Percentiles rank a stretch among this genome's conserved stretches.
phyloP scores from a whole-genome alignment of 176 grass and related monocot species.

The Coix lacrymajobi region DNA sequence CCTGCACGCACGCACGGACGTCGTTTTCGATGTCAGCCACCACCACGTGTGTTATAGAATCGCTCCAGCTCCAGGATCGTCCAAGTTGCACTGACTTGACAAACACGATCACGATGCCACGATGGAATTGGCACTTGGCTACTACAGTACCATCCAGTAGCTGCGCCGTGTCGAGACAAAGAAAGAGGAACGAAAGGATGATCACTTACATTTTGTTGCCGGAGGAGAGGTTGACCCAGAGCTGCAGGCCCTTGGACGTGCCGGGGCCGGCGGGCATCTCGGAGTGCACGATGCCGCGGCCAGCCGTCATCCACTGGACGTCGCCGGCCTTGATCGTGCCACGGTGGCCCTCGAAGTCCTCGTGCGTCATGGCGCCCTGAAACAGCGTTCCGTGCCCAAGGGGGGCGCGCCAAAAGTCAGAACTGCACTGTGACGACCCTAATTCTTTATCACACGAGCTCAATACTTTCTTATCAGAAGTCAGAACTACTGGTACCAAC shows the following conservation, averaged over 20 bases:
- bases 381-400: not conserved
- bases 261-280: slow-evolving; percentile 82
- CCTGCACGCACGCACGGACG: slow-evolving; percentile 36
- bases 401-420: not conserved
- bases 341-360: slow-evolving; percentile 92
- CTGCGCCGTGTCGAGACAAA: not conserved
- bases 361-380: slow-evolving; percentile 80
- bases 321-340: slow-evolving; percentile 91
- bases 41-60: not conserved
- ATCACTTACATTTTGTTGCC: slow-evolving; percentile 78
- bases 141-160: not conserved
- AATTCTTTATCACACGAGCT: not conserved
- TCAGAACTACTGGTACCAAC: not conserved
- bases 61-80: not conserved
- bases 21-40: not conserved
- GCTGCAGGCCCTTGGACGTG: slow-evolving; percentile 76
- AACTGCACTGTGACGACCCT: not conserved
- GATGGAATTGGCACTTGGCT: not conserved
- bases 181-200: not conserved
- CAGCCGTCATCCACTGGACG: slow-evolving; percentile 99
- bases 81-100: not conserved
- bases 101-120: not conserved
- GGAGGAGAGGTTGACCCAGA: slow-evolving; percentile 97
- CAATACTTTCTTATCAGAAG: not conserved
- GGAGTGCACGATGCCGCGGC: slow-evolving; percentile 90